phyloP scores from a whole-genome alignment of 2,329 filamentous ascomycete genomes.

The Scleromitrula shiraiana region DNA sequence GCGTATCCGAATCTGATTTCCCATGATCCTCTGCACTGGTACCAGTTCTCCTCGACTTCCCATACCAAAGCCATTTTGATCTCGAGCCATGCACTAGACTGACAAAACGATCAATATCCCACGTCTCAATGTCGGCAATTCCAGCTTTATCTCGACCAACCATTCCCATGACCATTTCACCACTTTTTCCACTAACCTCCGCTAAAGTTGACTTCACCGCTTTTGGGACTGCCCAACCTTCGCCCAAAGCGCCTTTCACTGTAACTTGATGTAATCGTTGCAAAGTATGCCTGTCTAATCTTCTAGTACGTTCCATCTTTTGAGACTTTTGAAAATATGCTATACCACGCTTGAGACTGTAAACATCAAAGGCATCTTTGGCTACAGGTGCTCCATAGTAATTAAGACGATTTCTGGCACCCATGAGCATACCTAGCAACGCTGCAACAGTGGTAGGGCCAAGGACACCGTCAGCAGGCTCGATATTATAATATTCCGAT shows the following conservation, averaged over 20 bases:
- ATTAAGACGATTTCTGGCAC: slow-evolving; percentile 80
- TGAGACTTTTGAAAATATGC: slow-evolving; percentile 84
- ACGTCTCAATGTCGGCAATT: slow-evolving; percentile 86
- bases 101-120: slow-evolving; percentile 79
- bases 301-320: slow-evolving; percentile 68
- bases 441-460: slow-evolving; percentile 88
- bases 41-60: slow-evolving; percentile 66
- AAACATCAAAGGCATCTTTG: slow-evolving; percentile 88
- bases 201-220: slow-evolving; percentile 93
- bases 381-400: slow-evolving; percentile 75
- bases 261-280: slow-evolving; percentile 75
- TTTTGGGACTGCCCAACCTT: slow-evolving; percentile 86
- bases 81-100: slow-evolving; percentile 72
- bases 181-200: slow-evolving; percentile 87
- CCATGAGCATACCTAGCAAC: slow-evolving; percentile 78
- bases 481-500: slow-evolving; percentile 82
- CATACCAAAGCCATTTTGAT: slow-evolving; percentile 90
- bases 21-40: slow-evolving; percentile 37
- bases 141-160: slow-evolving; percentile 78
- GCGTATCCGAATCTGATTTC: slow-evolving; percentile 38
- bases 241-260: slow-evolving; percentile 79
- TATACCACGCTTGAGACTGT: slow-evolving; percentile 74
- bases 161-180: slow-evolving; percentile 93
- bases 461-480: slow-evolving; percentile 85
- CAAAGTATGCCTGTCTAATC: slow-evolving; percentile 76